A percentile compares a stretch with the other conserved stretches of the same genome.
These are phyloP conservation scores for Hyaloperonospora brassicae DNA, from an alignment of 352 stramenopile genomes.

Conservation along the genomic window DNA sequence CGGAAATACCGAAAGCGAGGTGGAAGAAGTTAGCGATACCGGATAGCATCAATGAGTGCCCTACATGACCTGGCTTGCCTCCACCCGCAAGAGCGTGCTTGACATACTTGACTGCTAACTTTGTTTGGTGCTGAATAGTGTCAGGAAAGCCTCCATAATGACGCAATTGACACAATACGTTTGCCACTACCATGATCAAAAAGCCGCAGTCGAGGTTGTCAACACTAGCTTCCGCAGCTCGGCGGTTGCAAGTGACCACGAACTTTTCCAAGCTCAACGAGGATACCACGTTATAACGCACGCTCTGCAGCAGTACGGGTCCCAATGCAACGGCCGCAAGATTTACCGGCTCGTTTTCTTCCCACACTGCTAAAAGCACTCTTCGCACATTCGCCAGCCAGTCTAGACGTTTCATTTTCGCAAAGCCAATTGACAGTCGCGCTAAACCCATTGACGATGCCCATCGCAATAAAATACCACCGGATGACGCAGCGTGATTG, in stretches of 20 bases:
- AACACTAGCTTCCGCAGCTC: conserved; percentile 7
- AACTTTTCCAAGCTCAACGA: conserved; percentile 27
- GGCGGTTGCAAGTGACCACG: conserved; percentile 24
- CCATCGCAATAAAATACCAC: conserved; percentile 23
- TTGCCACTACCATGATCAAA: conserved; percentile 20
- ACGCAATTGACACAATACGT: conserved; percentile 23
- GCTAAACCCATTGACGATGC: conserved; percentile 29
- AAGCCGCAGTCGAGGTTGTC: conserved; percentile 18
- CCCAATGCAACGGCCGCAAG: conserved; percentile 31
- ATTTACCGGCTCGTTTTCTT: conserved; percentile 5
- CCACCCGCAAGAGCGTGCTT: conserved; percentile 8
- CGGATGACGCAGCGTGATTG: conserved; percentile 2
- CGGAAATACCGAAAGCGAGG: conserved; percentile 17
- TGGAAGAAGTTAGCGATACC: conserved; percentile 28
- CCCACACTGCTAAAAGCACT: conserved; percentile 29
- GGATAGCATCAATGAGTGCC: conserved; percentile 12
- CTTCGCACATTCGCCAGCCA: conserved; percentile 41
- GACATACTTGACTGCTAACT: conserved; percentile 14
- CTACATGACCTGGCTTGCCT: background rate
- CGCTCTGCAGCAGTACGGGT: conserved; percentile 34
- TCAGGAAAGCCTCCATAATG: conserved; percentile 16
- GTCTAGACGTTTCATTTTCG: conserved; percentile 21
- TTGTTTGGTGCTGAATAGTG: conserved; percentile 19
- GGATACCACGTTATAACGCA: conserved; percentile 23
- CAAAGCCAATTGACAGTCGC: conserved; percentile 24